These are phyloP conservation scores for Rhizoctonia solani DNA, from an alignment of 1,284 basidiomycete species.

Conservation along the genomic window DNA sequence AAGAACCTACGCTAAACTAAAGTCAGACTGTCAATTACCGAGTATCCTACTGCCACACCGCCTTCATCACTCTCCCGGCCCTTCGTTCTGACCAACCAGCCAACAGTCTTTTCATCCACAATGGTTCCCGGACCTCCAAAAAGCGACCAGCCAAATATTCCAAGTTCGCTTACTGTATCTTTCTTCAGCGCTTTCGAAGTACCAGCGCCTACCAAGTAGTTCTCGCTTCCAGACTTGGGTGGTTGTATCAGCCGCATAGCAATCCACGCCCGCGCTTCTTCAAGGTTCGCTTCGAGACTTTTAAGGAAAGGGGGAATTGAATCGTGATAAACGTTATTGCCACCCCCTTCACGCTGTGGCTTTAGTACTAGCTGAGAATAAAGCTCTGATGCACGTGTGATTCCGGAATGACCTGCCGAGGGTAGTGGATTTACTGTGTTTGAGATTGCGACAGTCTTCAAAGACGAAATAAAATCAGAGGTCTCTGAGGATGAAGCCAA, in stretches of 20 bases:
- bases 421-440: slow-evolving; percentile 45
- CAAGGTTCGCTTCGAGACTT: slow-evolving; percentile 52
- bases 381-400: slow-evolving; percentile 38
- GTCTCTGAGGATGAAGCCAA: slow-evolving; percentile 41
- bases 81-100: slow-evolving; percentile 92
- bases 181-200: slow-evolving; percentile 51
- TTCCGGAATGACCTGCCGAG: slow-evolving; percentile 39
- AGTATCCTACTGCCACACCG: slow-evolving; percentile 90
- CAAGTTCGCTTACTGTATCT: slow-evolving; percentile 88
- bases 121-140: slow-evolving; percentile 56
- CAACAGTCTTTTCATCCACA: slow-evolving; percentile 65
- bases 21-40: slow-evolving; percentile 80
- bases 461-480: neutral
- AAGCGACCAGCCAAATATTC: slow-evolving; percentile 87
- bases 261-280: slow-evolving; percentile 80
- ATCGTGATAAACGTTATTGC: slow-evolving; percentile 91
- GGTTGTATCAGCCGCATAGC: slow-evolving; percentile 90
- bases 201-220: slow-evolving; percentile 73
- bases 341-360: slow-evolving; percentile 95
- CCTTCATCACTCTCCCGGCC: slow-evolving; percentile 92
- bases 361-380: slow-evolving; percentile 76
- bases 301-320: slow-evolving; percentile 82
- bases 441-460: slow-evolving; percentile 38
- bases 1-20: slow-evolving; percentile 57
- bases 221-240: slow-evolving; percentile 61